A percentile compares a stretch with the other conserved stretches of the same genome.
Evolutionary conservation across 2,329 filamentous ascomycete species (phyloP).

Genomic region (Claviceps maximensis): DNA sequence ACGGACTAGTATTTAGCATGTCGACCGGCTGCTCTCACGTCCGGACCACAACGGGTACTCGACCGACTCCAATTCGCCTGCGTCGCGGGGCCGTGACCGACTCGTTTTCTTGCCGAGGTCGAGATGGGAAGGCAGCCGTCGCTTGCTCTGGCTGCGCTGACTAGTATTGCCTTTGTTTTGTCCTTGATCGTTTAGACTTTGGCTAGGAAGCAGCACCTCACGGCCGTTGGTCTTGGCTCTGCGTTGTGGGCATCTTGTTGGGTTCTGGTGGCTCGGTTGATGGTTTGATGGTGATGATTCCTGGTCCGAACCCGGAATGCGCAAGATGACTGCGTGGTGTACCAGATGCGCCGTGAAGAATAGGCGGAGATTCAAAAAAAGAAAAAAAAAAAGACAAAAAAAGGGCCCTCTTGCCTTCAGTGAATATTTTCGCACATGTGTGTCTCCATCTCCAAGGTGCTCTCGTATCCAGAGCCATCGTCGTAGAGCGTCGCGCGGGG

Average conservation of each 20-base stretch:
- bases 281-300: neutral
- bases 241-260: neutral
- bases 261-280: no score
- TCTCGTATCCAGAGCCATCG: neutral
- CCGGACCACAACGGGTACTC: neutral
- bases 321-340: neutral
- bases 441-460: neutral
- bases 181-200: neutral
- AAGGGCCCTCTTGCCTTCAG: neutral
- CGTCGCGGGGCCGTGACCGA: neutral
- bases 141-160: neutral
- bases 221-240: neutral
- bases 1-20: neutral
- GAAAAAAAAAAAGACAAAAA: neutral
- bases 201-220: neutral
- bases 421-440: neutral
- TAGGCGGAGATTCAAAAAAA: neutral
- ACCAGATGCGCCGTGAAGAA: neutral
- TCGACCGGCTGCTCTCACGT: neutral
- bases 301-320: neutral
- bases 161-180: neutral
- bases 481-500: no score
- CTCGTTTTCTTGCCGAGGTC: no score
- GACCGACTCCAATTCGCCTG: neutral
- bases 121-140: neutral